Evolutionary conservation across 768 basidiomycete species (phyloP), one percentile per base, ranked within the genome.

Genomic region (Phanerodontia chrysosporium): DNA sequence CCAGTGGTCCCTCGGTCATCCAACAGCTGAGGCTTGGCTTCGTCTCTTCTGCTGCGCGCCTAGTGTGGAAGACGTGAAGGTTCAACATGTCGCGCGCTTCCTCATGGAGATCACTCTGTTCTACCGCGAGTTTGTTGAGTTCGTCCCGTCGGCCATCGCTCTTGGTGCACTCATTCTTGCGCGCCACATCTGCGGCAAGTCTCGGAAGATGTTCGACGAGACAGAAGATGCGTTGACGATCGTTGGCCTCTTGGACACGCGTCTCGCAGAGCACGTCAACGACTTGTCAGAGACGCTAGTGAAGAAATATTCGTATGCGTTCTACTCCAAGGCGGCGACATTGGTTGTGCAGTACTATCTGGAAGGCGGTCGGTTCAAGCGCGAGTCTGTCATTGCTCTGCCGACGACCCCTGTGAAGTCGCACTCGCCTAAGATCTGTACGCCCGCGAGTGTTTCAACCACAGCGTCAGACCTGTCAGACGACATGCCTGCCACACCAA

Each of bases 51-150:
- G 89, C 69, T 87, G 85, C 66, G 87, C 84, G 54, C 81, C 88
- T 32, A 79, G 76, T 69, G 70, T 84, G 61, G 97, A 98, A 72
- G 94, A 96, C 58, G 78, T 86, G 53, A 92, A 90, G 74, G 91
- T 96, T 5, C 94, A 97, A 69, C 90, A 97, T 69, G 89, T 98
- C 63, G 94, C 97, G 2, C 87, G 97, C 51, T 99, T 98, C 79
- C 75, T 98, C 71, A 99, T 99, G 97, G 97, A 99, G 74, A 94
- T 98, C 68, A 98, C 97, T 29, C 84, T 99, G 53, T 98, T 98
- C 79, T 90, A 98, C 74, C 87, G 94, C 59, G 97, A 98, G 70
- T 98, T 95, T 73, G 80, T 97, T 74, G 86, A 86, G 67, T 90
- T 85, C 70, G 76, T 85, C 8, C 87, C 96, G 1, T 95, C 92